These are phyloP conservation scores for Amanita thiersii DNA, from an alignment of 768 basidiomycete genomes.

Conservation along the genomic window DNA sequence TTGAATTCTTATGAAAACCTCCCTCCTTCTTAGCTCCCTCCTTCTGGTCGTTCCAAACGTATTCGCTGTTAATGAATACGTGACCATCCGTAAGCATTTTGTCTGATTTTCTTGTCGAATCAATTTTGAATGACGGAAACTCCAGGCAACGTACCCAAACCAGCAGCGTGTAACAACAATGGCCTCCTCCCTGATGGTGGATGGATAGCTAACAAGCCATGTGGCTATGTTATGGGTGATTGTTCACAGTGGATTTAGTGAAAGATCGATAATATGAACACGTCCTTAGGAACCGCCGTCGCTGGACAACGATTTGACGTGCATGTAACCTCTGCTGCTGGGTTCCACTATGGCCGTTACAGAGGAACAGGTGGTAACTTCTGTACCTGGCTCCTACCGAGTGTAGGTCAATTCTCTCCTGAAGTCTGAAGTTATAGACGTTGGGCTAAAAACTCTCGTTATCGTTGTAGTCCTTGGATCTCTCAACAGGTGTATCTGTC, in stretches of 20 bases:
- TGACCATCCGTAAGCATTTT: neutral
- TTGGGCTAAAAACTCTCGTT: neutral
- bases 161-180: constrained; percentile 16
- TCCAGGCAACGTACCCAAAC: constrained; percentile 17
- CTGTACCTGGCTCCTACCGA: constrained; percentile 17
- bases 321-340: constrained; percentile 13
- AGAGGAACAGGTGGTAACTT: constrained; percentile 18
- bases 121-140: neutral
- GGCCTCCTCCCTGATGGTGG: constrained; percentile 16
- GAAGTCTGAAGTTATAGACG: no score
- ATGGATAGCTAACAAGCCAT: constrained; percentile 20
- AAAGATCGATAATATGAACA: constrained; percentile 4
- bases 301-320: constrained; percentile 18
- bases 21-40: no score
- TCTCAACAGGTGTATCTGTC: constrained; percentile 6
- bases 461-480: constrained; percentile 13
- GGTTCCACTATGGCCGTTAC: constrained; percentile 19
- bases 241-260: no score
- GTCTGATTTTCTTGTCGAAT: neutral
- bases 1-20: no score
- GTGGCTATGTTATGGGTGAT: constrained; percentile 21
- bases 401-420: neutral
- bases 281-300: constrained; percentile 15
- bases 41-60: neutral
- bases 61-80: neutral